Conservation (phyloP, 345 rosid species). For the Dimocarpus longan region DNA sequence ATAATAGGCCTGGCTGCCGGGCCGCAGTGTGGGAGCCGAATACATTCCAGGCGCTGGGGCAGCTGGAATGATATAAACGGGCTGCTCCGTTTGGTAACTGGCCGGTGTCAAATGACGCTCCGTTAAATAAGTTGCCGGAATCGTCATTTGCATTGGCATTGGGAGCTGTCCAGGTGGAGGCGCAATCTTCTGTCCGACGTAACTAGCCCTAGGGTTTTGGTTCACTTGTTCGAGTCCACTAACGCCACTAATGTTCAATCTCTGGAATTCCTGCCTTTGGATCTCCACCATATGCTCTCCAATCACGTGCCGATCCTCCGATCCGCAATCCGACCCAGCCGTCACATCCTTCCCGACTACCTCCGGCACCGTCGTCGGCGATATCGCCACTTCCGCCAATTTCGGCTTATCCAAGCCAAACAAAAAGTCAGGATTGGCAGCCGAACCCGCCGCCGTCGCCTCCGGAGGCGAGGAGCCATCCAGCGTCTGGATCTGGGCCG, state of each 20-base stretch:
- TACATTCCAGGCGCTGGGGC: slow-evolving; percentile 30
- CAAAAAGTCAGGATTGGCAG: slow-evolving; percentile 45
- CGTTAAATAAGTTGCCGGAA: slow-evolving; percentile 35
- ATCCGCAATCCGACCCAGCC: slow-evolving; percentile 48
- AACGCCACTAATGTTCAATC: slow-evolving; percentile 37
- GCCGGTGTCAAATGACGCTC: slow-evolving; percentile 40
- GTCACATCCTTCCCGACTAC: slow-evolving; percentile 32
- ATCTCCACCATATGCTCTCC: slow-evolving; percentile 36
- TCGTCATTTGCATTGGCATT: slow-evolving; percentile 38
- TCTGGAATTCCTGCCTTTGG: slow-evolving; percentile 49
- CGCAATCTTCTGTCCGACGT: slow-evolving; percentile 20
- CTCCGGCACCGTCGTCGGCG: slow-evolving; percentile 30
- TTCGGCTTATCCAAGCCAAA: slow-evolving; percentile 56
- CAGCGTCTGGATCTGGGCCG: slow-evolving; percentile 42
- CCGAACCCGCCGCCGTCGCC: slow-evolving; percentile 29
- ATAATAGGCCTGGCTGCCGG: slow-evolving; percentile 40
- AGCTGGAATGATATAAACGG: slow-evolving; percentile 41
- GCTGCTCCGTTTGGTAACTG: slow-evolving; percentile 40
- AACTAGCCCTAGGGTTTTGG: slow-evolving; percentile 10
- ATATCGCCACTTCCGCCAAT: slow-evolving; percentile 26
- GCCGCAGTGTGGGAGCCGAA: slow-evolving; percentile 35
- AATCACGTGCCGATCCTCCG: slow-evolving; percentile 42
- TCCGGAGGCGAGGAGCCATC: slow-evolving; percentile 44
- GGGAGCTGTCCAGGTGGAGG: slow-evolving; percentile 30
- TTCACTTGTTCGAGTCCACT: slow-evolving; percentile 31